Base-by-base conservation (phyloP, 441 rosid species). In the Francoa sonchifolia region DNA sequence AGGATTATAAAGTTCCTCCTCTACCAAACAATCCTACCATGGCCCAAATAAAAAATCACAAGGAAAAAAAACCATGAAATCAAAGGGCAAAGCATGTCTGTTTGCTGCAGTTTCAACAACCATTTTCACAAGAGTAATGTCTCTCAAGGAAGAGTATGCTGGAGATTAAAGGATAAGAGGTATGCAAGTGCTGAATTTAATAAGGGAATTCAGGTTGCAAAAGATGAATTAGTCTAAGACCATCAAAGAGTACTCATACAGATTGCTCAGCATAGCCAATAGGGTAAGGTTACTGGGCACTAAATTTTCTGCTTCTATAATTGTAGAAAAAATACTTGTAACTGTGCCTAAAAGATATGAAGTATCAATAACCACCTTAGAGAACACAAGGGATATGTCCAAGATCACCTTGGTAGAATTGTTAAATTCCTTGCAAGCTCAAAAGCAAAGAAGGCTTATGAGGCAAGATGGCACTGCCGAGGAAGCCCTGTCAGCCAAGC, bases 341-440 rank as follows among this genome's bases (percentile, higher is more conserved):
- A 25, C 29, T 1, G 29, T 25, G 29, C 29, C 29, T 25, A 0
- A 25, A 44, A 28, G 35, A 11, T 14, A 14, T 26, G 29, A 26
- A 26, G 9, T 10, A 1, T 5, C 23, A 8, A 28, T 44, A 12
- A 12, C 37, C 8, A 16, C 37, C 0, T 31, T 44, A 36, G 48
- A 30, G 18, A 31, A 44, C 5, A 15, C 48, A 6, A 44, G 29
- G n/a, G 36, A 30, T 21, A 8, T 43, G 33, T 43, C 48, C 8
- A 18, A 8, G 1, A 13, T 21, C 13, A 40, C 17, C 8, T 11
- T 40, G 5, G 37, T 21, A n/a, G 26, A 30, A 23, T 13, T 45
- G 39, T 12, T 45, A 11, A 45, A 34, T 45, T 26, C 50, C 5
- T n/a, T 45, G 3, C 28, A 45, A 19, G 50, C 50, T 7, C 50